Percentiles rank a stretch among this genome's conserved stretches.
phyloP scores from a whole-genome alignment of 805 yeast genomes.

The Saccharomyces mikatae region DNA sequence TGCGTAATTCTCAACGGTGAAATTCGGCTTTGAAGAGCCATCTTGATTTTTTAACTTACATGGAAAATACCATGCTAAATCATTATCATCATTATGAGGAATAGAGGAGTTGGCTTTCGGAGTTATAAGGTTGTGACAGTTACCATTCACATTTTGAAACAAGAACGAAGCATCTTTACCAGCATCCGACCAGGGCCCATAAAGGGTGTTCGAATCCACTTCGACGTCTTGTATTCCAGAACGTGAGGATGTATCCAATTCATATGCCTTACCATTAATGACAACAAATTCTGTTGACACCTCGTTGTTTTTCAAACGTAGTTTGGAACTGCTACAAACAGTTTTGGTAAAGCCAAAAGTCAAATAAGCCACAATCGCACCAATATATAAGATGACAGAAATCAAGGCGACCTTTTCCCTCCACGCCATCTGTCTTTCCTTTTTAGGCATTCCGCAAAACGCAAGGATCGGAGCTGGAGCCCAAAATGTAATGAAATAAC shows the following conservation, averaged over 20 bases:
- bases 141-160: conserved; percentile 87
- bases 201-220: conserved; percentile 61
- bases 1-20: conserved; percentile 51
- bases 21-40: conserved; percentile 63
- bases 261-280: conserved; percentile 76
- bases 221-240: conserved; percentile 77
- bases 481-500: conserved; percentile 80
- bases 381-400: conserved; percentile 63
- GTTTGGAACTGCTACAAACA: conserved; percentile 48
- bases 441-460: conserved; percentile 68
- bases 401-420: conserved; percentile 87
- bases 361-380: conserved; percentile 72
- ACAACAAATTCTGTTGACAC: conserved; percentile 55
- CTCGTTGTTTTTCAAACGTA: conserved; percentile 53
- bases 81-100: conserved; percentile 52
- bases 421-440: conserved; percentile 91
- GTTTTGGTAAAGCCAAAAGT: conserved; percentile 87
- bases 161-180: conserved; percentile 77
- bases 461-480: conserved; percentile 59
- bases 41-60: conserved; percentile 65
- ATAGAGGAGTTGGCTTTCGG: conserved; percentile 65
- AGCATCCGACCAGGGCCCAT: conserved; percentile 83
- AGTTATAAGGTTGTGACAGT: conserved; percentile 69
- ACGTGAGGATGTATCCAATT: conserved; percentile 60
- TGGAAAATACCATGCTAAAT: conserved; percentile 94